Conservation (phyloP, 768 basidiomycete species). For the Steccherinum ochraceum region DNA sequence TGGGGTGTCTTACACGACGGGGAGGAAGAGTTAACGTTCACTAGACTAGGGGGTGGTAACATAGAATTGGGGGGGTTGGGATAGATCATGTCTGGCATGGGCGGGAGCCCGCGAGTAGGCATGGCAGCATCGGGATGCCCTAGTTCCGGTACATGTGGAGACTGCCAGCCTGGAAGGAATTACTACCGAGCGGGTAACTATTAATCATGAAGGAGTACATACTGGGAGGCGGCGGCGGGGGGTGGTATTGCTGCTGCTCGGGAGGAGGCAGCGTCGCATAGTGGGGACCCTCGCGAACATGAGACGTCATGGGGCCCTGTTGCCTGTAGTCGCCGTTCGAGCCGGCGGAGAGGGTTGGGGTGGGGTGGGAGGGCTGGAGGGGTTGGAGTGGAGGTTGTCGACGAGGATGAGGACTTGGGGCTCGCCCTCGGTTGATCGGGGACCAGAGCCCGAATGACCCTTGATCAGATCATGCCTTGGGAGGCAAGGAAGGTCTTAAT, state of each 20-base stretch:
- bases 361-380: conserved; percentile 37
- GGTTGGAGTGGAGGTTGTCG: conserved; percentile 30
- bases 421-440: conserved; percentile 51
- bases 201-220: conserved; percentile 19
- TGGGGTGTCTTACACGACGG: conserved; percentile 57
- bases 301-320: conserved; percentile 23
- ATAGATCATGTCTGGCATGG: conserved; percentile 21
- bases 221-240: conserved; percentile 17
- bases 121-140: conserved; percentile 14
- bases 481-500: conserved; percentile 75
- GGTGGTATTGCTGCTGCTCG: conserved; percentile 15
- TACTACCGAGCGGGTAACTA: conserved; percentile 17
- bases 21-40: conserved; percentile 24
- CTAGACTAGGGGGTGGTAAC: conserved; percentile 46
- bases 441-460: conserved; percentile 70
- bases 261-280: conserved; percentile 16
- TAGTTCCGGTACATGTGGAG: conserved; percentile 22
- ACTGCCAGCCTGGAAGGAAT: conserved; percentile 23
- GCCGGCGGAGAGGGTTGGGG: conserved; percentile 39
- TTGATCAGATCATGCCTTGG: conserved; percentile 91
- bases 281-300: conserved; percentile 24
- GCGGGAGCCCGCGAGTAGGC: conserved; percentile 17
- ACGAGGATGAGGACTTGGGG: conserved; percentile 48
- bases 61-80: conserved; percentile 26
- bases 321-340: conserved; percentile 34